Evolutionary conservation across 2,329 filamentous ascomycete genomes (phyloP).

Genomic region (Hymenoscyphus occultus): DNA sequence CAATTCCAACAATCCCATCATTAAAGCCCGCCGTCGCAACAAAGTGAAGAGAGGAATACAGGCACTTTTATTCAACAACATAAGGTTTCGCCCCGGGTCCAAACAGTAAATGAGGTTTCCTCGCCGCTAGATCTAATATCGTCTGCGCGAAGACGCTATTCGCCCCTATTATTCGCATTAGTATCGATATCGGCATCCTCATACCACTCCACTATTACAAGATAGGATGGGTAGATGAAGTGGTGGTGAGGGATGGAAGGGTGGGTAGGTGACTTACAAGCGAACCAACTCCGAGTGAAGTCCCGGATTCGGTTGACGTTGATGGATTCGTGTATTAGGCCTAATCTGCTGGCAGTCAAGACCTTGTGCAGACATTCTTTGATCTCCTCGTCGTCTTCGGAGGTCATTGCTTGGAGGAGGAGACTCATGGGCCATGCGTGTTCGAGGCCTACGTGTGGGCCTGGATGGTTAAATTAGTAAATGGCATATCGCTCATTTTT

Average conservation of each 20-base stretch:
- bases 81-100: slow-evolving; percentile 61
- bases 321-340: slow-evolving; percentile 88
- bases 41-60: neutral
- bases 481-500: too few species aligned
- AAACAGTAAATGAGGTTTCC: slow-evolving; percentile 88
- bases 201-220: slow-evolving; percentile 23
- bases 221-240: slow-evolving; percentile 18
- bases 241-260: neutral
- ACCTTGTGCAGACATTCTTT: slow-evolving; percentile 68
- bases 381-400: slow-evolving; percentile 80
- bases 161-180: slow-evolving; percentile 53
- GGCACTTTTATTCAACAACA: slow-evolving; percentile 35
- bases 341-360: slow-evolving; percentile 69
- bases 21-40: too few species aligned
- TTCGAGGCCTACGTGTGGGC: slow-evolving; percentile 72
- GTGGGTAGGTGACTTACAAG: slow-evolving; percentile 49
- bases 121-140: slow-evolving; percentile 80
- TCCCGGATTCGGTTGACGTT: slow-evolving; percentile 66
- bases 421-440: slow-evolving; percentile 98
- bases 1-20: too few species aligned
- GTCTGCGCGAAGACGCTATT: slow-evolving; percentile 95
- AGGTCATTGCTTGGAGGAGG: slow-evolving; percentile 87
- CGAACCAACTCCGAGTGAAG: slow-evolving; percentile 92
- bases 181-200: neutral
- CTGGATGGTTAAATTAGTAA: slow-evolving; percentile 36